Conservation (phyloP, 257 asterid species). For the Rubia yunnanensis region DNA sequence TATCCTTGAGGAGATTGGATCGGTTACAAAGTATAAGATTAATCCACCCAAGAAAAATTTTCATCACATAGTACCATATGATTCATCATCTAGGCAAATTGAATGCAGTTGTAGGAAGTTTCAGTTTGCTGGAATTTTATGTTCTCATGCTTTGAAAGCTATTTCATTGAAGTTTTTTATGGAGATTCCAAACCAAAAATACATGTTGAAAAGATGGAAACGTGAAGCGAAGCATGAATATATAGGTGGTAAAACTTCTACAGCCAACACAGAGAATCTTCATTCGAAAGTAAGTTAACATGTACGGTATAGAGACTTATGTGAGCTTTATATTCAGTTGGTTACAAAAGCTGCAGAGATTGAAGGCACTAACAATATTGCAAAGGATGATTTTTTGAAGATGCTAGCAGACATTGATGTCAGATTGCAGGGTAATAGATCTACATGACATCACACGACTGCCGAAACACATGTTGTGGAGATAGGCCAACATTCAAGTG, state of each 20-base stretch:
- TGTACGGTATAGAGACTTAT: not conserved
- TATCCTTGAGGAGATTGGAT: too few relatives aligned
- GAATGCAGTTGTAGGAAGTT: not conserved
- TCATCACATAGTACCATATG: not conserved
- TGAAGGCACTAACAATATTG: not conserved
- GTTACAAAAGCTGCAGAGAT: not conserved
- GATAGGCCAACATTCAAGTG: too few relatives aligned
- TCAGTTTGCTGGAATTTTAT: too few relatives aligned
- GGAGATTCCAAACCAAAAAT: not conserved
- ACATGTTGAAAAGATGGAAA: not conserved
- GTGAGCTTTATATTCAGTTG: not conserved
- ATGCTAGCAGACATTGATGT: not conserved
- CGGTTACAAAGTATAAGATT: not conserved
- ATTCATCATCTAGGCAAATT: not conserved
- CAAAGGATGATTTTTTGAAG: not conserved
- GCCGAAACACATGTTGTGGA: too few relatives aligned
- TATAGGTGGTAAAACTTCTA: not conserved
- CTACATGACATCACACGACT: too few relatives aligned
- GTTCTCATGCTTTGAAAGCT: not conserved
- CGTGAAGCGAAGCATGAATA: not conserved
- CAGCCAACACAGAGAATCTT: not conserved
- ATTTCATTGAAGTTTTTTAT: not conserved
- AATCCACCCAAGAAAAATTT: not conserved
- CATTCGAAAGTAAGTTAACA: not conserved
- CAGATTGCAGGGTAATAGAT: too few relatives aligned